phyloP scores from a whole-genome alignment of 2,329 filamentous ascomycete species.

The Neoarthrinium moseri region DNA sequence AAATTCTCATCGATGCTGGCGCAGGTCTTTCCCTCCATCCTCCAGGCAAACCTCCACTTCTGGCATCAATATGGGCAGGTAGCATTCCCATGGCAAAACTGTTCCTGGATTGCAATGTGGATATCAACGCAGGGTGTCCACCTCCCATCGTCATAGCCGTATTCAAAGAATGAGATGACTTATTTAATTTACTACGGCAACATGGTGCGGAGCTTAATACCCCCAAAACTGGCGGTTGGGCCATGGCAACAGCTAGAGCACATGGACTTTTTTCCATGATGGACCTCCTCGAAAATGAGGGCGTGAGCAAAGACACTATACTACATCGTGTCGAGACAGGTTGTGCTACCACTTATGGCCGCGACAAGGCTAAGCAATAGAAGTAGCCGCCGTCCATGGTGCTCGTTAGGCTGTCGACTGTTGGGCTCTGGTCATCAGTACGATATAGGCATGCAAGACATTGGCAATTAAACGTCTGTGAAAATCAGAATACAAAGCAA shows the following conservation, averaged over 20 bases:
- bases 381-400: too few species aligned
- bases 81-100: background rate
- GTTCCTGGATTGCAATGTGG: constrained; percentile 4
- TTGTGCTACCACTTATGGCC: too few species aligned
- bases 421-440: too few species aligned
- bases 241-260: constrained; percentile 11
- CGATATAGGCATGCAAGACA: too few species aligned
- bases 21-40: too few species aligned
- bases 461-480: too few species aligned
- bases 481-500: too few species aligned
- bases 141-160: constrained; percentile 8
- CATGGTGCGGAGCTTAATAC: constrained; percentile 15
- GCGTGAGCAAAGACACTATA: constrained; percentile 8
- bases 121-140: constrained; percentile 9
- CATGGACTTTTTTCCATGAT: constrained; percentile 7
- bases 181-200: constrained; percentile 14
- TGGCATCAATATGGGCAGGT: background rate
- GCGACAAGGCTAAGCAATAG: too few species aligned
- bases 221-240: constrained; percentile 14
- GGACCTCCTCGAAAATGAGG: background rate
- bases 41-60: background rate
- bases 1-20: too few species aligned
- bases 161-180: constrained; percentile 11
- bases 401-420: too few species aligned
- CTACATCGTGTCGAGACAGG: too few species aligned